Evolutionary conservation across 257 asterid species (phyloP).

Genomic region (Jaltomata sinuosa): DNA sequence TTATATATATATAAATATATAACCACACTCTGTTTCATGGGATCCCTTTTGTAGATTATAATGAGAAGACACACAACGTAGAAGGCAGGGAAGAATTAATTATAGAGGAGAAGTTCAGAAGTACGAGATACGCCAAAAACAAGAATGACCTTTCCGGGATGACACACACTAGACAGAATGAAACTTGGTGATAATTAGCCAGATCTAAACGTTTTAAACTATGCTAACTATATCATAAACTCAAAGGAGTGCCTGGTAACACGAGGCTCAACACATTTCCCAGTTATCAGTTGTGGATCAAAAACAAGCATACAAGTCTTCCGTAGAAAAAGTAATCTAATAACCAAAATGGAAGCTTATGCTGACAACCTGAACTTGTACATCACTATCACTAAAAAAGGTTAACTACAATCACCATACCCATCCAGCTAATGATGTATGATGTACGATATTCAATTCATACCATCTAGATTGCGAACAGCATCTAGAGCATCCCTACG

Average conservation of each 20-base stretch:
- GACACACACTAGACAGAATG: not conserved
- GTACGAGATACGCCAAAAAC: not conserved
- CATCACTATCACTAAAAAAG: not conserved
- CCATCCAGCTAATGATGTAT: not conserved
- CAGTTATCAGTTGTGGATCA: not conserved
- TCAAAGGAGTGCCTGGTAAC: not conserved
- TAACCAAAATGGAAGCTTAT: not conserved
- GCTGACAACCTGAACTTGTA: not conserved
- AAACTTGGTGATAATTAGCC: not conserved
- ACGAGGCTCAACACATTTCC: not conserved
- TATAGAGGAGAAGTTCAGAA: not conserved
- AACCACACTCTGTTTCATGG: not conserved
- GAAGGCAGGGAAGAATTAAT: not conserved
- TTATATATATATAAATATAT: not conserved
- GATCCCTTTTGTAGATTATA: not conserved
- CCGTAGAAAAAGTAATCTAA: not conserved
- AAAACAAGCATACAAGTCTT: not conserved
- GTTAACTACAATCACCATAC: not conserved
- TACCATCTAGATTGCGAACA: constrained; percentile 46
- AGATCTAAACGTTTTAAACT: not conserved
- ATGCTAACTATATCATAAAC: not conserved
- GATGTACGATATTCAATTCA: too few relatives aligned
- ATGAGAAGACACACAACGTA: not conserved
- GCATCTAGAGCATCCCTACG: constrained; percentile 54
- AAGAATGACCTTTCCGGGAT: not conserved